These are phyloP conservation scores for Phytophthora pluvialis DNA, from an alignment of 352 stramenopile genomes.

Conservation along the genomic window DNA sequence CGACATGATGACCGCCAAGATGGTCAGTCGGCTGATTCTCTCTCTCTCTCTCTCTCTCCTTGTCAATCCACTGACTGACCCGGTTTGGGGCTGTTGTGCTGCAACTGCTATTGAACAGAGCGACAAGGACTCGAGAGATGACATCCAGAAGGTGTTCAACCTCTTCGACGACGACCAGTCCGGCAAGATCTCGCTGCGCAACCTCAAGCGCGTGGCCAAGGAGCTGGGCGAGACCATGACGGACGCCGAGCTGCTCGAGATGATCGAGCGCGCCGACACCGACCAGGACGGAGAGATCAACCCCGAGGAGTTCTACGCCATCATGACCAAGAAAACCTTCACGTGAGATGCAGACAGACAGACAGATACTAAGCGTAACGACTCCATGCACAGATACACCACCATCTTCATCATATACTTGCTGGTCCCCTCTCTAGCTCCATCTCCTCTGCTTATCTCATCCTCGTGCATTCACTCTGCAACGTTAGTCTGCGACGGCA, in stretches of 20 bases:
- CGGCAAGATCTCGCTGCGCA: constrained; percentile 96
- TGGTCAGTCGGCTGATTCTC: constrained; percentile 52
- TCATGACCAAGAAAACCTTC: constrained; percentile 98
- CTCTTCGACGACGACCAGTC: constrained; percentile 98
- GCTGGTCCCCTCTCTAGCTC: neutral
- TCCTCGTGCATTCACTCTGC: neutral
- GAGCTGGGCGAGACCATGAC: constrained; percentile 99
- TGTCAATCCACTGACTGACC: neutral
- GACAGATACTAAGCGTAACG: constrained; percentile 8
- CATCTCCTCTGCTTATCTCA: neutral
- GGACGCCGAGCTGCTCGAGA: constrained; percentile 98
- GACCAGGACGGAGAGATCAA: constrained; percentile 97
- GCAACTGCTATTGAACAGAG: constrained; percentile 48
- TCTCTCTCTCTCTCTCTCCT: neutral
- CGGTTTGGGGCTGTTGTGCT: constrained; percentile 8
- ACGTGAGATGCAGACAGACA: constrained; percentile 48
- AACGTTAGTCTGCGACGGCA: constrained; percentile 59
- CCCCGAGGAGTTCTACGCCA: constrained; percentile 97
- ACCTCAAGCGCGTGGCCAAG: constrained; percentile 98
- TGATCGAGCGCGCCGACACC: constrained; percentile 97
- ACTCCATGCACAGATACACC: constrained; percentile 11
- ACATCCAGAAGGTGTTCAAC: constrained; percentile 97
- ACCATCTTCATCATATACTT: constrained; percentile 21
- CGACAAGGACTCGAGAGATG: constrained; percentile 95
- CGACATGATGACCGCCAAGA: constrained; percentile 97